A percentile compares a stretch with the other conserved stretches of the same genome.
Evolutionary conservation across 106 monocot genomes (phyloP).

Genomic region (Amphibolis antarctica): DNA sequence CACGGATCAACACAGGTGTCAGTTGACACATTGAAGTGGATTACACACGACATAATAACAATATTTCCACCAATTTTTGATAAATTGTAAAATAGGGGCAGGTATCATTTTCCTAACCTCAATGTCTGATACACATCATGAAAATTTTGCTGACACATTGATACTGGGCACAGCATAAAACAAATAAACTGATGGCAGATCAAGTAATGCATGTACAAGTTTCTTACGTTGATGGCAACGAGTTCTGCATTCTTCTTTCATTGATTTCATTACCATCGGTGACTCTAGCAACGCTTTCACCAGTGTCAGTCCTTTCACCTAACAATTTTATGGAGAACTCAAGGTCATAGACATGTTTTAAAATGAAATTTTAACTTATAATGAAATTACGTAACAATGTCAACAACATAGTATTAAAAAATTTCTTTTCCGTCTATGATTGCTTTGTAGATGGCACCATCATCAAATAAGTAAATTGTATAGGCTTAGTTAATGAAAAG

Average conservation of each 20-base stretch:
- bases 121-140: too few species aligned
- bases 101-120: too few species aligned
- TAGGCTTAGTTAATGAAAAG: neutral
- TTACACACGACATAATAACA: too few species aligned
- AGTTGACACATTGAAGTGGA: too few species aligned
- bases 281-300: neutral
- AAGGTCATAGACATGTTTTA: too few species aligned
- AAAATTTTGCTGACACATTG: too few species aligned
- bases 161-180: too few species aligned
- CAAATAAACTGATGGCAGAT: neutral
- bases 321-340: constrained; percentile 3
- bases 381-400: neutral
- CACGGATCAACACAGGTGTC: too few species aligned
- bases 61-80: too few species aligned
- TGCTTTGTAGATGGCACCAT: neutral
- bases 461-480: neutral
- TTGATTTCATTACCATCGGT: neutral
- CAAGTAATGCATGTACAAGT: neutral
- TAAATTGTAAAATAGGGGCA: too few species aligned
- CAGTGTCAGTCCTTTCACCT: constrained; percentile 11
- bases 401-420: too few species aligned
- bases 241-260: neutral
- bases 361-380: too few species aligned
- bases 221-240: constrained; percentile 12
- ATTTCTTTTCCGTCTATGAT: neutral